A percentile compares a stretch with the other conserved stretches of the same genome.
Conservation (phyloP, 305 asterid species). For the Plantago lanceolata region DNA sequence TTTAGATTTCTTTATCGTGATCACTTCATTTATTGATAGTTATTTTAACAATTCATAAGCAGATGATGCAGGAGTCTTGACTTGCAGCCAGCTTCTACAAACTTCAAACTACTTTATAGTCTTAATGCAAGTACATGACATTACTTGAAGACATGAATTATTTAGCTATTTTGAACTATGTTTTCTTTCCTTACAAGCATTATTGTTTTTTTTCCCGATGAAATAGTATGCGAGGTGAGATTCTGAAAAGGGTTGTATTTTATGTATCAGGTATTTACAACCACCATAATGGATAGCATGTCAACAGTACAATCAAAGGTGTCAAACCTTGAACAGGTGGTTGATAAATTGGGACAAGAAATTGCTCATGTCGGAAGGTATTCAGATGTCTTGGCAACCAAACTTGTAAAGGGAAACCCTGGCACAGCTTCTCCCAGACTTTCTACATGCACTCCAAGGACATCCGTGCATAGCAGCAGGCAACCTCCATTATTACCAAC, state of each 20-base stretch:
- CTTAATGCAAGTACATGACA: too few species aligned
- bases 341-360: slow-evolving; percentile 67
- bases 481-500: slow-evolving; percentile 42
- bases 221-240: background rate
- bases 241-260: slow-evolving; percentile 9
- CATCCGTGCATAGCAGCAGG: slow-evolving; percentile 59
- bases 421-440: slow-evolving; percentile 64
- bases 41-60: slow-evolving; percentile 11
- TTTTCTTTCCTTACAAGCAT: too few species aligned
- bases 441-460: slow-evolving; percentile 71
- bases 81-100: background rate
- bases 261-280: slow-evolving; percentile 56
- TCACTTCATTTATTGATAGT: slow-evolving; percentile 7
- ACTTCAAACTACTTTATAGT: background rate
- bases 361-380: slow-evolving; percentile 48
- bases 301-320: slow-evolving; percentile 77
- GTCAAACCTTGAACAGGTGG: slow-evolving; percentile 68
- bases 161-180: background rate
- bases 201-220: background rate
- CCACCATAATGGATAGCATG: slow-evolving; percentile 66
- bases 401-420: slow-evolving; percentile 50
- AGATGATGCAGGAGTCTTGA: background rate
- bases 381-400: slow-evolving; percentile 45
- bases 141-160: background rate
- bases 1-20: slow-evolving; percentile 18